These are phyloP conservation scores for Cinnamomum micranthum DNA, from an alignment of 164 flowering plant genomes.

Conservation along the genomic window DNA sequence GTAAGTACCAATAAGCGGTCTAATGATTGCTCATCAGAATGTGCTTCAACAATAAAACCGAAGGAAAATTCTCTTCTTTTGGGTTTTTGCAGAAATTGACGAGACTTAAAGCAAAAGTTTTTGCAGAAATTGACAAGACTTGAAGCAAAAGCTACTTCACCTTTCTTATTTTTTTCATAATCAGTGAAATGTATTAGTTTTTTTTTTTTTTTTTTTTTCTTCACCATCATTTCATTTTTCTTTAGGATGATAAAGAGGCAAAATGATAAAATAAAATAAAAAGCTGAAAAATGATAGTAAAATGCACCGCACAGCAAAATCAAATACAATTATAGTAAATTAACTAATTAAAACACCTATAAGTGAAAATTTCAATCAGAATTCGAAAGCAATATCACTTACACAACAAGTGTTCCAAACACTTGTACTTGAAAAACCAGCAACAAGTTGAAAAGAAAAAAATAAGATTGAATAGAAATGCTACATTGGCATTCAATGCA, in stretches of 20 bases:
- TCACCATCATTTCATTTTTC: background rate
- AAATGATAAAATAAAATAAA: too few species aligned
- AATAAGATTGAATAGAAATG: too few species aligned
- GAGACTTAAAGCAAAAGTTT: background rate
- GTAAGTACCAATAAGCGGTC: background rate
- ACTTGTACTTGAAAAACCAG: too few species aligned
- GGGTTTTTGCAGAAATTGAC: background rate
- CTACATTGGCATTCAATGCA: too few species aligned
- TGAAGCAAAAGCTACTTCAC: background rate
- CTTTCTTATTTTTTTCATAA: too few species aligned
- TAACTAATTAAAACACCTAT: too few species aligned
- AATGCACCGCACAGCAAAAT: background rate
- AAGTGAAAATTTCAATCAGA: too few species aligned
- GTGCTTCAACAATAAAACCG: background rate
- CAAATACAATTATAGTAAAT: too few species aligned
- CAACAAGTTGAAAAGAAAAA: too few species aligned
- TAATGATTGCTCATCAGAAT: background rate
- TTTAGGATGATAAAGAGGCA: background rate
- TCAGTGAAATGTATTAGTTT: background rate
- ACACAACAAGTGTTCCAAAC: too few species aligned
- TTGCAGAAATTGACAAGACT: background rate
- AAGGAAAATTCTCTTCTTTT: background rate
- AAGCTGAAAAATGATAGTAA: background rate
- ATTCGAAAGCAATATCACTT: too few species aligned
- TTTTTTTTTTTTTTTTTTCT: too few species aligned